phyloP scores from a whole-genome alignment of 2,329 filamentous ascomycete species.

The Phoma sp. region DNA sequence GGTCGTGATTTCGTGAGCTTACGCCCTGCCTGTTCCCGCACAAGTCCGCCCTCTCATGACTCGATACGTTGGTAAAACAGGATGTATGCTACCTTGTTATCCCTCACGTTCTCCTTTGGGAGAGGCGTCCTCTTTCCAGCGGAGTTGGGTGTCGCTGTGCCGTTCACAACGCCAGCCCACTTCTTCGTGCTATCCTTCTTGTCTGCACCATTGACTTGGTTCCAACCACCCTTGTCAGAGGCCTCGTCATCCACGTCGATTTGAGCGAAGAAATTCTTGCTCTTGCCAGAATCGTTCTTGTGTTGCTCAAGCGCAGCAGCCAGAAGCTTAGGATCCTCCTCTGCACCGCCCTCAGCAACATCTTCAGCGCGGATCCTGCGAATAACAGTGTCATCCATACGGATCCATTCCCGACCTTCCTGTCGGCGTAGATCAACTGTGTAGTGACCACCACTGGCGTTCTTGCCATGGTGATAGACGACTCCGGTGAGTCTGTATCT shows the following conservation, averaged over 20 bases:
- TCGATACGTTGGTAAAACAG: constrained; percentile 86
- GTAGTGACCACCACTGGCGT: constrained; percentile 94
- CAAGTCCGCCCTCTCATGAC: constrained; percentile 27
- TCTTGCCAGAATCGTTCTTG: constrained; percentile 61
- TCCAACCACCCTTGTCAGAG: constrained; percentile 76
- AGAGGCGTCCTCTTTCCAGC: constrained; percentile 60
- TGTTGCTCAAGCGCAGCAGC: constrained; percentile 70
- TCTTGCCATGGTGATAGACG: constrained; percentile 97
- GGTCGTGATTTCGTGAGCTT: constrained; percentile 15
- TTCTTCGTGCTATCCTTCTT: constrained; percentile 64
- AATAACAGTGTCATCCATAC: constrained; percentile 91
- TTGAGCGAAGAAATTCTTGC: constrained; percentile 76
- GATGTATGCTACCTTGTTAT: constrained; percentile 97
- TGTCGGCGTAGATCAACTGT: constrained; percentile 96
- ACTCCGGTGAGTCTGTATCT: constrained; percentile 87
- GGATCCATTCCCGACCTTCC: constrained; percentile 94
- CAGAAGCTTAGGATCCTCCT: constrained; percentile 76
- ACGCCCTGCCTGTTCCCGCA: constrained; percentile 6
- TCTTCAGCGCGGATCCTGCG: constrained; percentile 85
- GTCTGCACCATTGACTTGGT: constrained; percentile 74
- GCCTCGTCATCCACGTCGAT: constrained; percentile 65
- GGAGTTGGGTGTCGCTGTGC: constrained; percentile 60
- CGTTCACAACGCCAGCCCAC: constrained; percentile 71
- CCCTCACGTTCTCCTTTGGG: constrained; percentile 66
- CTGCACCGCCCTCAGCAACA: constrained; percentile 82